Evolutionary conservation across 768 basidiomycete species (phyloP).

Genomic region (Sistotremastrum suecicum): DNA sequence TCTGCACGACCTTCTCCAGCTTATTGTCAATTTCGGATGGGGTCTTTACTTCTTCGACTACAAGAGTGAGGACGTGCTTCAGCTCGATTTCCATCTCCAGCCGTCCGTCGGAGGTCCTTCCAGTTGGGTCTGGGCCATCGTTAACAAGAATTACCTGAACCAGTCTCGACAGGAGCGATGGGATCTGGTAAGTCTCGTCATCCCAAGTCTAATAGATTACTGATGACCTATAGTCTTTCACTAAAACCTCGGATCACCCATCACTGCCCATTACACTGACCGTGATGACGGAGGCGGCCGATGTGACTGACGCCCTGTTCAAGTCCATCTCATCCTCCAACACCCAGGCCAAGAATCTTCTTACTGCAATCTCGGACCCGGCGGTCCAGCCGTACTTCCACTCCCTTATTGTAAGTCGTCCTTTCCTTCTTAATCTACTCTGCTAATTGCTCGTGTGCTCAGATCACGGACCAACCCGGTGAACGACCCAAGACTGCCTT

Average conservation of each 20-base stretch:
- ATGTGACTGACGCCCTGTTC: constrained; percentile 66
- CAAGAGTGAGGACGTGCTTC: constrained; percentile 44
- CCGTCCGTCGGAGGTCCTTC: constrained; percentile 30
- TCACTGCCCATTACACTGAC: constrained; percentile 46
- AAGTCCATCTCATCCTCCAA: constrained; percentile 30
- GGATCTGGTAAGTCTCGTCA: constrained; percentile 62
- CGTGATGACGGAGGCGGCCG: constrained; percentile 78
- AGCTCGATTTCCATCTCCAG: constrained; percentile 67
- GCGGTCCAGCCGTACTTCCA: constrained; percentile 65
- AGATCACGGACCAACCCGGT: constrained; percentile 80
- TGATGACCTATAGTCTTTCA: constrained; percentile 47
- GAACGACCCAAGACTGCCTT: constrained; percentile 45
- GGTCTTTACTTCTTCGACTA: constrained; percentile 68
- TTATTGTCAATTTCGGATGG: constrained; percentile 43
- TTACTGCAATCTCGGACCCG: constrained; percentile 47
- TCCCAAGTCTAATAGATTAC: not conserved
- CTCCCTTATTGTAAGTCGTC: constrained; percentile 55
- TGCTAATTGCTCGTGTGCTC: constrained; percentile 1
- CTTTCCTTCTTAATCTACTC: not conserved
- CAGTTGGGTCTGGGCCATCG: constrained; percentile 75
- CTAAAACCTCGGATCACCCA: constrained; percentile 56
- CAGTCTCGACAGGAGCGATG: constrained; percentile 59
- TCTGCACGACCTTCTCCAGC: constrained; percentile 69
- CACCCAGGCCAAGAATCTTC: constrained; percentile 16
- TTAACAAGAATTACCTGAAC: constrained; percentile 65